Conservation (phyloP, 805 yeast genomes). For the Kazachstania martiniae region DNA sequence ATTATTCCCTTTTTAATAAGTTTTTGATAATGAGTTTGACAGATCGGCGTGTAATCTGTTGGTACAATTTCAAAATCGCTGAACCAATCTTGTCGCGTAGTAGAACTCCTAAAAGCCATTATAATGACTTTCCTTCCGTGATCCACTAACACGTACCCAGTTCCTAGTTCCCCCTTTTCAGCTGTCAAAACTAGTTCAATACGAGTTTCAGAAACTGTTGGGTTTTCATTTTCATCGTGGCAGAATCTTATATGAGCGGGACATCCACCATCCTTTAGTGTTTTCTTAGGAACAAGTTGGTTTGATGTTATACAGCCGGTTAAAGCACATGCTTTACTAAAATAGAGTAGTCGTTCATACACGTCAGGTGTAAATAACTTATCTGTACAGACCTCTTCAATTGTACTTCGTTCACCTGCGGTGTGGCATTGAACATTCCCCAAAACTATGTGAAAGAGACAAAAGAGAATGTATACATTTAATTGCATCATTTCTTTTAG, state of each 20-base stretch:
- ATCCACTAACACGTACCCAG: constrained; percentile 47
- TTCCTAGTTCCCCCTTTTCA: constrained; percentile 37
- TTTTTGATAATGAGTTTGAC: constrained; percentile 15
- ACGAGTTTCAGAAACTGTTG: constrained; percentile 22
- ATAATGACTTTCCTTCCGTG: constrained; percentile 33
- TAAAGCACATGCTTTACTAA: constrained; percentile 27
- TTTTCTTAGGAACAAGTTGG: constrained; percentile 13
- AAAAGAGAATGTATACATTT: too few species aligned
- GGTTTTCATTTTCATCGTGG: constrained; percentile 14
- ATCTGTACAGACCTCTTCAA: too few species aligned
- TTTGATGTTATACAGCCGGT: constrained; percentile 27
- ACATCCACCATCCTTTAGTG: constrained; percentile 27
- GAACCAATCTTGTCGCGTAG: constrained; percentile 49
- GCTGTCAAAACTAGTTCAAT: constrained; percentile 33
- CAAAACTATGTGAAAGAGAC: too few species aligned
- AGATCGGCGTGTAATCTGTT: constrained; percentile 37
- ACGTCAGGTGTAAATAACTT: constrained; percentile 4
- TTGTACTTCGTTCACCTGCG: too few species aligned
- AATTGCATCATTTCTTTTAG: too few species aligned
- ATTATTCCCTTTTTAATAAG: constrained; percentile 15
- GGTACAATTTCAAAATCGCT: constrained; percentile 44
- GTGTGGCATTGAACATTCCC: too few species aligned
- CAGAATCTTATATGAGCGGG: constrained; percentile 25
- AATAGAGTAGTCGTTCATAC: constrained; percentile 24
- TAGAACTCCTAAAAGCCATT: constrained; percentile 54